Evolutionary conservation across 2,329 filamentous ascomycete genomes (phyloP).

Genomic region (Tolypocladium sp.): DNA sequence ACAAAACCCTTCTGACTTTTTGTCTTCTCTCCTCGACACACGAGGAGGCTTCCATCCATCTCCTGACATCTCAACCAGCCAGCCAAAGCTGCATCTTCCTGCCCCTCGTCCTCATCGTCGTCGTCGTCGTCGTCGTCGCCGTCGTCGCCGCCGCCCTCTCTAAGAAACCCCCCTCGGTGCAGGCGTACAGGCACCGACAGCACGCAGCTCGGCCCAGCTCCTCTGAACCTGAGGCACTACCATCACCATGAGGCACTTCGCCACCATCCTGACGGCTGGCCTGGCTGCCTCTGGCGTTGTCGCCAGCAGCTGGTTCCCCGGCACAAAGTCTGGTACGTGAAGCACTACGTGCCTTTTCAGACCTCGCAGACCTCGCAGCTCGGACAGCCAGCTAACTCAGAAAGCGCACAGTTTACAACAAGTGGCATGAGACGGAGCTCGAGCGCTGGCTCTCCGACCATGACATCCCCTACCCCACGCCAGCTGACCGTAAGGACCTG

Average conservation of each 20-base stretch:
- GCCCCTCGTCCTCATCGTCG: not conserved
- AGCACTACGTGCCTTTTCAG: not conserved
- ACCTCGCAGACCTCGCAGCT: not conserved
- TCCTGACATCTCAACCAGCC: not conserved
- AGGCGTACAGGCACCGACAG: not conserved
- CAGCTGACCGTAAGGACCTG: constrained; percentile 89
- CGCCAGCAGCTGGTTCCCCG: constrained; percentile 72
- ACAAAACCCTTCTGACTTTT: not conserved
- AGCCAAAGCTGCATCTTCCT: not conserved
- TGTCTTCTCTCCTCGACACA: not conserved
- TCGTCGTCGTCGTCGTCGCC: not conserved
- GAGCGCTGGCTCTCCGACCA: constrained; percentile 95
- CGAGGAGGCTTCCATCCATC: not conserved
- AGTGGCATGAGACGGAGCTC: constrained; percentile 96
- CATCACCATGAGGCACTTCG: constrained; percentile 66
- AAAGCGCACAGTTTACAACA: constrained; percentile 70
- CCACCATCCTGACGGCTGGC: constrained; percentile 59
- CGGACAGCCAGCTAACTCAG: not conserved
- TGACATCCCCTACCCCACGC: constrained; percentile 80
- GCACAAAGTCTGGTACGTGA: constrained; percentile 64
- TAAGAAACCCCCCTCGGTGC: not conserved
- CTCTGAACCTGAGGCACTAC: not conserved
- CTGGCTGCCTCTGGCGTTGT: constrained; percentile 61
- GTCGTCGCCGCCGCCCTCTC: not conserved
- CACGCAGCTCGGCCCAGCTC: not conserved